Evolutionary conservation across 2,329 filamentous ascomycete species (phyloP).

Genomic region (Colletotrichum gigasporum): DNA sequence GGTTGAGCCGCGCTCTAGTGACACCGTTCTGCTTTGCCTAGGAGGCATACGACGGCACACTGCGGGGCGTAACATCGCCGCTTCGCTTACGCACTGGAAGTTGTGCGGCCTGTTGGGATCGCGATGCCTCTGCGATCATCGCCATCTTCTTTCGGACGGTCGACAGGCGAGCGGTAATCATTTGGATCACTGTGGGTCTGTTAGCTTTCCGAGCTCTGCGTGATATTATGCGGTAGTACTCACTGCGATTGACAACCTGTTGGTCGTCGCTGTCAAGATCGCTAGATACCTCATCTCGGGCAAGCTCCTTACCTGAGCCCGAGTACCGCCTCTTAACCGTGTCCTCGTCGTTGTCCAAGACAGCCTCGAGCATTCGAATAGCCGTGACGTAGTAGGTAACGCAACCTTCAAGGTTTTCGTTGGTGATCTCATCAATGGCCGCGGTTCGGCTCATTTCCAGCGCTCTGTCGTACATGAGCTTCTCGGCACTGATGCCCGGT

Average conservation of each 20-base stretch:
- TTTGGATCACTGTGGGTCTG: conserved; percentile 63
- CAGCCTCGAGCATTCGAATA: conserved; percentile 93
- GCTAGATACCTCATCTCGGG: conserved; percentile 52
- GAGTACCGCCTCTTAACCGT: conserved; percentile 48
- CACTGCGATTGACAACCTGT: conserved; percentile 77
- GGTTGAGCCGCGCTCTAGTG: background rate
- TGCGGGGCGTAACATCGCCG: conserved; percentile 65
- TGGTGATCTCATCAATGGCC: conserved; percentile 94
- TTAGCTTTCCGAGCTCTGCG: conserved; percentile 34
- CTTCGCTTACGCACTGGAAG: conserved; percentile 58
- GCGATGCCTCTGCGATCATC: conserved; percentile 68
- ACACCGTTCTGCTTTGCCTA: conserved; percentile 25
- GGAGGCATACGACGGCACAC: conserved; percentile 59
- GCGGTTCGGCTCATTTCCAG: conserved; percentile 96
- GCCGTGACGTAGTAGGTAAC: conserved; percentile 94
- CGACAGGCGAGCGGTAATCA: conserved; percentile 66
- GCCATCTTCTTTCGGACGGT: conserved; percentile 69
- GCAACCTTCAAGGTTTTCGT: conserved; percentile 86
- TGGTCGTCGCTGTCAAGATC: conserved; percentile 75
- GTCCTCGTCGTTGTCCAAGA: conserved; percentile 84
- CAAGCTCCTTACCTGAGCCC: conserved; percentile 51
- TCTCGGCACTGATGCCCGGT: conserved; percentile 91
- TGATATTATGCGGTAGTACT: conserved; percentile 39
- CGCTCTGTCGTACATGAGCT: conserved; percentile 97
- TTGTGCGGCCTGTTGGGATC: conserved; percentile 55